phyloP scores from a whole-genome alignment of 352 stramenopile species.

The Globisporangium uncinulatum region DNA sequence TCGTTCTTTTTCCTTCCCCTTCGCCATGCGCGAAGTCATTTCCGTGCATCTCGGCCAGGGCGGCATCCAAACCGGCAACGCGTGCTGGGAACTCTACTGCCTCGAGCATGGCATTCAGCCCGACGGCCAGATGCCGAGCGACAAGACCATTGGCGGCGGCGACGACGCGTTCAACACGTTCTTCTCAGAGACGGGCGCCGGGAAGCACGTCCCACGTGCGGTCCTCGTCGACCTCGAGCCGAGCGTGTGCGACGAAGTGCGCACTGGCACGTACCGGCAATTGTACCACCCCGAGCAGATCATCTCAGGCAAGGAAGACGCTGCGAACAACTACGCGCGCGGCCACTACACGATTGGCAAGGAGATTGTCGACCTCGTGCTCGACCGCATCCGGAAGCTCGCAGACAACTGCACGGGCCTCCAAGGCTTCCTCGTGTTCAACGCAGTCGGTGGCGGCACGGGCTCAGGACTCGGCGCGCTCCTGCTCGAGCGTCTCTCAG shows the following conservation, averaged over 20 bases:
- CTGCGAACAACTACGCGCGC: slow-evolving; percentile 89
- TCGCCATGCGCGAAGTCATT: slow-evolving; percentile 70
- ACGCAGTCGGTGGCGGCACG: slow-evolving; percentile 96
- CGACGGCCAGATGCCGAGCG: slow-evolving; percentile 91
- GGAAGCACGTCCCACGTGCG: slow-evolving; percentile 97
- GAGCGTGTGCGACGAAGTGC: slow-evolving; percentile 97
- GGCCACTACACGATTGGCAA: slow-evolving; percentile 94
- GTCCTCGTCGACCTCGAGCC: slow-evolving; percentile 98
- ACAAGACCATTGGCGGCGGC: slow-evolving; percentile 90
- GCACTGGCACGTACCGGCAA: slow-evolving; percentile 93
- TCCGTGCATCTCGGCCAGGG: slow-evolving; percentile 85
- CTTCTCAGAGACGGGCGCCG: slow-evolving; percentile 90
- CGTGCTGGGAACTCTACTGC: slow-evolving; percentile 84
- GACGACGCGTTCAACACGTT: slow-evolving; percentile 98
- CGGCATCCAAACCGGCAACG: slow-evolving; percentile 84
- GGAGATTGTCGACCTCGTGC: slow-evolving; percentile 96
- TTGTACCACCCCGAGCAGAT: slow-evolving; percentile 99
- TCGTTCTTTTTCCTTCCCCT: neutral
- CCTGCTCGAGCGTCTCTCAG: slow-evolving; percentile 94
- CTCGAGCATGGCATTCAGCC: slow-evolving; percentile 88
- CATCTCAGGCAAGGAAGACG: slow-evolving; percentile 97
- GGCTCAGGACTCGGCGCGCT: slow-evolving; percentile 96
- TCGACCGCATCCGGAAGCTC: slow-evolving; percentile 97
- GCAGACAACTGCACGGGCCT: slow-evolving; percentile 97
- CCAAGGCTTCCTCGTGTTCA: slow-evolving; percentile 98